Conservation (phyloP, 352 stramenopile species). For the Pythium oligandrum region DNA sequence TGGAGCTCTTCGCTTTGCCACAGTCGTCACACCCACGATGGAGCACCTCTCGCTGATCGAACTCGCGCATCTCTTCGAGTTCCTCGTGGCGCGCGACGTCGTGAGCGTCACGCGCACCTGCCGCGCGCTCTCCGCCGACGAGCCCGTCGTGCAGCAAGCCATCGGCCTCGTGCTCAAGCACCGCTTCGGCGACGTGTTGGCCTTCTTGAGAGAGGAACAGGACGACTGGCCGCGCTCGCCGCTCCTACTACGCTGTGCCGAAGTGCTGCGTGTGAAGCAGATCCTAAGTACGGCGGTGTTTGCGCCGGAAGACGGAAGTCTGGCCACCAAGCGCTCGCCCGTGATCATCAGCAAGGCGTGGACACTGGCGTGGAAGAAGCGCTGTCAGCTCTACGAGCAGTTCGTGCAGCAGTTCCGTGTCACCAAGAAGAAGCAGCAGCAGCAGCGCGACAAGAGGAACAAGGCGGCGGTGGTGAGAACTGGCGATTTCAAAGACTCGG, state of each 20-base stretch:
- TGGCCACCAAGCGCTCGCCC: slow-evolving; percentile 22
- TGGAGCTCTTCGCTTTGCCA: too few relatives aligned
- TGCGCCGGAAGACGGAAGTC: slow-evolving; percentile 35
- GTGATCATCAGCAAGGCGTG: slow-evolving; percentile 73
- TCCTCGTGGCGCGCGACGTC: slow-evolving; percentile 56
- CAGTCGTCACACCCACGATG: slow-evolving; percentile 23
- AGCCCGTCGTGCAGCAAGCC: slow-evolving; percentile 38
- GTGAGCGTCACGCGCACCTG: slow-evolving; percentile 42
- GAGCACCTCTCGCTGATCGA: slow-evolving; percentile 50
- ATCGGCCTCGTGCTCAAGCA: slow-evolving; percentile 54
- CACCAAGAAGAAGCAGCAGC: slow-evolving; percentile 62
- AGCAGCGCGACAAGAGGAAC: slow-evolving; percentile 23
- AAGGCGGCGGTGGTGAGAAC: slow-evolving; percentile 22
- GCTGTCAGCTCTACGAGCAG: slow-evolving; percentile 68
- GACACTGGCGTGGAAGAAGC: slow-evolving; percentile 69
- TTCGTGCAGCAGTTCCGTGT: slow-evolving; percentile 65
- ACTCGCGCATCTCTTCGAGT: slow-evolving; percentile 54
- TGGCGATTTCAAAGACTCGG: slow-evolving; percentile 17
- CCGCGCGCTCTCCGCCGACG: slow-evolving; percentile 26
- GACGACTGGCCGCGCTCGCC: slow-evolving; percentile 54
- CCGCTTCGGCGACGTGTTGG: slow-evolving; percentile 45
- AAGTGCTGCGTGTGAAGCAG: slow-evolving; percentile 62
- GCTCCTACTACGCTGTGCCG: slow-evolving; percentile 47
- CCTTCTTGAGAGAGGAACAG: slow-evolving; percentile 47
- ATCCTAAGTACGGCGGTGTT: slow-evolving; percentile 32